Base-by-base conservation (phyloP, 495 filamentous ascomycete species). In the Penicillium angulare region DNA sequence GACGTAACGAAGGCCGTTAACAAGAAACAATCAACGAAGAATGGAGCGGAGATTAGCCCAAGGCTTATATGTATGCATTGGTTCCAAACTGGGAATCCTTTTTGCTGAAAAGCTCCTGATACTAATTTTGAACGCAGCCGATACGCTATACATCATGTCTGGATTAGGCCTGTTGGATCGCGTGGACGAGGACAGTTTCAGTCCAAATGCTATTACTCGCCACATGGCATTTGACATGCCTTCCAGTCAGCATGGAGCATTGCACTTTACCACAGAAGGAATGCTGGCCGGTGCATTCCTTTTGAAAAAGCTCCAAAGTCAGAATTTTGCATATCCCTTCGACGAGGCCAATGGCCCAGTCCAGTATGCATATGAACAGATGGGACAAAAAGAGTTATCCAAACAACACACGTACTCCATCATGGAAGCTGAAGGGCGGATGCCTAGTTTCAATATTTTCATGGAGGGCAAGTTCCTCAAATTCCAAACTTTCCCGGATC, bases 371-470 rank as follows among this genome's bases (percentile, higher is more conserved):
- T 65, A 72, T 34, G 46, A 55, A 18, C 52, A 62, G 3, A 67
- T 71, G 60, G 71, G 69, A 9, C 36, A 69, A 9, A 29, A 59
- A 0, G 46, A 61, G 0, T 50, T 71, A 5, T 54, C 71, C 10
- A 34, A 59, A 2, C 35, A 67, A 21, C 69, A 74, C 29, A 66
- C 67, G 2, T 74, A 74, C 43, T 59, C 64, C 0, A 72, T 72
- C 22, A 72, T 74, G 66, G 66, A 64, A 21, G 53, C 47, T 1
- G 56, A 69, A 32, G 67, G 66, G 9, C 67, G 71, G 17, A 69
- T 74, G 63, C 64, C 66, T 21, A 72, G 69, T 49, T 74, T 74
- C 52, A 74, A 72, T 26, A 43, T 53, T 13, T 74, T 74, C 47
- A 74, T 74, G 71, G 61, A 59, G 5, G 68, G 69, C 27, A 74